Conservation (phyloP, 257 asterid genomes). For the Scutellaria minor region DNA sequence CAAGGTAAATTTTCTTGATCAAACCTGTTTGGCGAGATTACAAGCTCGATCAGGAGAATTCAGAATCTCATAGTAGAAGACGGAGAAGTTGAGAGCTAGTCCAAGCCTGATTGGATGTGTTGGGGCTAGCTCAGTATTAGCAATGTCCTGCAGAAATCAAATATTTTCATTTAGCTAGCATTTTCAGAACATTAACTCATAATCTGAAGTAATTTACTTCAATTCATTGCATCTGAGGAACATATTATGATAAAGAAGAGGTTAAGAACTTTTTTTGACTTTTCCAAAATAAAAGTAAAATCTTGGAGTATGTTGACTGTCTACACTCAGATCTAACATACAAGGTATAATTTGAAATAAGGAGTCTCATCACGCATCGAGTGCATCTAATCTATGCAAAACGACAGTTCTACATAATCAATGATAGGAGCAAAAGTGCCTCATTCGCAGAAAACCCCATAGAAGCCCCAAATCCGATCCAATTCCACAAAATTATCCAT, state of each 20-base stretch:
- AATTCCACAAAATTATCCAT: background rate
- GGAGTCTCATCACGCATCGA: background rate
- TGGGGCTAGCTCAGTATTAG: slow-evolving; percentile 53
- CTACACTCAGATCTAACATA: background rate
- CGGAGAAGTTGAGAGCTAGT: slow-evolving; percentile 61
- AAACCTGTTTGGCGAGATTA: slow-evolving; percentile 61
- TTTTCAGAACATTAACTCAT: slow-evolving; percentile 5
- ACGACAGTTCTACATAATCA: background rate
- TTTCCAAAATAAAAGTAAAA: background rate
- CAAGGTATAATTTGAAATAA: background rate
- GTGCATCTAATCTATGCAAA: slow-evolving; percentile 8
- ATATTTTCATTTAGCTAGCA: background rate
- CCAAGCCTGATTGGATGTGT: slow-evolving; percentile 64
- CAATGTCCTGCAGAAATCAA: slow-evolving; percentile 50
- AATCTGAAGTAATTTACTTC: slow-evolving; percentile 16
- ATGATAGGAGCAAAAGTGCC: background rate
- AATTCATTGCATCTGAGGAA: background rate
- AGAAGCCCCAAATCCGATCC: background rate
- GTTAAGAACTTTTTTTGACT: too few species aligned
- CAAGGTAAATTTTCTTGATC: background rate
- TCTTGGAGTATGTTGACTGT: background rate
- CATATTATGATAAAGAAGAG: background rate
- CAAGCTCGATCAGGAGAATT: slow-evolving; percentile 65
- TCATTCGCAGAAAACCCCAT: background rate
- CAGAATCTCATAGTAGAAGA: slow-evolving; percentile 62